Evolutionary conservation across 495 filamentous ascomycete genomes (phyloP).

Genomic region (Neurospora sp.): DNA sequence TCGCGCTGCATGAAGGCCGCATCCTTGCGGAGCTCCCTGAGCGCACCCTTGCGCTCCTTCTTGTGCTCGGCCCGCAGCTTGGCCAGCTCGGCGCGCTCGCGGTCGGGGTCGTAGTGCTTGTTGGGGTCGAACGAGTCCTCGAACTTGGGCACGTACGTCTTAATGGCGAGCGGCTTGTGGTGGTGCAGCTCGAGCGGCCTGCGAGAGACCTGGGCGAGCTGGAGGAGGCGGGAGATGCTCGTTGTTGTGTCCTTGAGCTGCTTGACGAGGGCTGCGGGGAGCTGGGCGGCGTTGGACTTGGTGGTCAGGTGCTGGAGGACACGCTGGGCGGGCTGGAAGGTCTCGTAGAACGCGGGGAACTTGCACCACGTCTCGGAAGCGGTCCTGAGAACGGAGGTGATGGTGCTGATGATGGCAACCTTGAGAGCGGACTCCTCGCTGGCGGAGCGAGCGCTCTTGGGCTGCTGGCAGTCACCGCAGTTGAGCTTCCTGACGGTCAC

Average conservation of each 20-base stretch:
- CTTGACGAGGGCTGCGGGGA: conserved; percentile 30
- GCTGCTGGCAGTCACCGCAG: conserved; percentile 43
- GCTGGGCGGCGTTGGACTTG: conserved; percentile 39
- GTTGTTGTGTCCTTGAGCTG: conserved; percentile 30
- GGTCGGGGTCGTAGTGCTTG: conserved; percentile 91
- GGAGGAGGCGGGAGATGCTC: conserved; percentile 40
- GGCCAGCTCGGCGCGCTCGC: conserved; percentile 68
- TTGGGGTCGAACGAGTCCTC: conserved; percentile 89
- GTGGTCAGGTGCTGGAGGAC: conserved; percentile 45
- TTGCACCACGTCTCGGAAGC: conserved; percentile 54
- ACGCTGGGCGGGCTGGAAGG: conserved; percentile 50
- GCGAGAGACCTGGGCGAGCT: conserved; percentile 49
- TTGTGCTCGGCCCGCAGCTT: conserved; percentile 85
- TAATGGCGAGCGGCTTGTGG: conserved; percentile 82
- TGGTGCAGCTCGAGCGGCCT: conserved; percentile 80
- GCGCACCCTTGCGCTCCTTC: conserved; percentile 86
- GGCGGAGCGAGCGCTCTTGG: conserved; percentile 8
- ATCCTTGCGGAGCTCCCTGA: conserved; percentile 91
- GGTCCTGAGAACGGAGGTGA: conserved; percentile 44
- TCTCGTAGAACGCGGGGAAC: conserved; percentile 63
- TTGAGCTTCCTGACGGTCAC: conserved; percentile 30
- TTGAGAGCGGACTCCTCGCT: conserved; percentile 37
- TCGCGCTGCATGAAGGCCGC: conserved; percentile 84
- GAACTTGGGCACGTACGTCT: conserved; percentile 85
- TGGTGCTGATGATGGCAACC: conserved; percentile 46